Evolutionary conservation across 768 basidiomycete genomes (phyloP).

Genomic region (Boletus sensibilis): DNA sequence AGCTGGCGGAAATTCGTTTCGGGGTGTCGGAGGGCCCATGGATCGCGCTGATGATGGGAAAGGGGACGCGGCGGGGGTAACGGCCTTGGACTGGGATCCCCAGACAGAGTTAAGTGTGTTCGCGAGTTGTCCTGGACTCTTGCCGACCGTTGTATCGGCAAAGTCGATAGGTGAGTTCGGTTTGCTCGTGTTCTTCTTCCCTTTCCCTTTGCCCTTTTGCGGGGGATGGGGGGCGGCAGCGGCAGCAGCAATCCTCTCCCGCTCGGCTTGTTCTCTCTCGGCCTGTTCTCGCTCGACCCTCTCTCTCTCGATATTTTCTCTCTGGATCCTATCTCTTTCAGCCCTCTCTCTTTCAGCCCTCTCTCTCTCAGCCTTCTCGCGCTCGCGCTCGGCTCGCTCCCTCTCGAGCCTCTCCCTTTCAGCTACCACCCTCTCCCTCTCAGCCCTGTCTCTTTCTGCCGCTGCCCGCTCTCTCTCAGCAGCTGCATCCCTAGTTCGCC

Average conservation of each 20-base stretch:
- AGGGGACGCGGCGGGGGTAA: conserved; percentile 32
- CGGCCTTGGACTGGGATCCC: conserved; percentile 38
- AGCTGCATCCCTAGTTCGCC: conserved; percentile 20
- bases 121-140: conserved; percentile 39
- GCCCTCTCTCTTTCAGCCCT: background rate
- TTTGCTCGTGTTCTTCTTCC: conserved; percentile 26
- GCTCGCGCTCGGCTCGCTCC: conserved; percentile 8
- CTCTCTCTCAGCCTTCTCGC: conserved; percentile 9
- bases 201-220: conserved; percentile 15
- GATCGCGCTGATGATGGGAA: conserved; percentile 24
- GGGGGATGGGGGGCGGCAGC: background rate
- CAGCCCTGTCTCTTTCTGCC: conserved; percentile 13
- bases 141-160: conserved; percentile 38
- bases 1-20: conserved; percentile 9
- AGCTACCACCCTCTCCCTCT: conserved; percentile 14
- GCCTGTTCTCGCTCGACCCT: background rate
- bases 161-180: conserved; percentile 32
- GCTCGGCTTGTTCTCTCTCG: conserved; percentile 15
- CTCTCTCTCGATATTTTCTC: conserved; percentile 1
- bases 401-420: conserved; percentile 15
- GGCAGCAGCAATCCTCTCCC: conserved; percentile 9
- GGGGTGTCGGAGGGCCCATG: conserved; percentile 22
- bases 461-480: conserved; percentile 17
- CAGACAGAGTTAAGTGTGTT: conserved; percentile 49
- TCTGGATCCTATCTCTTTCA: conserved; percentile 3